Evolutionary conservation across 2,329 filamentous ascomycete genomes (phyloP).

Genomic region (Teratosphaeria destructans): DNA sequence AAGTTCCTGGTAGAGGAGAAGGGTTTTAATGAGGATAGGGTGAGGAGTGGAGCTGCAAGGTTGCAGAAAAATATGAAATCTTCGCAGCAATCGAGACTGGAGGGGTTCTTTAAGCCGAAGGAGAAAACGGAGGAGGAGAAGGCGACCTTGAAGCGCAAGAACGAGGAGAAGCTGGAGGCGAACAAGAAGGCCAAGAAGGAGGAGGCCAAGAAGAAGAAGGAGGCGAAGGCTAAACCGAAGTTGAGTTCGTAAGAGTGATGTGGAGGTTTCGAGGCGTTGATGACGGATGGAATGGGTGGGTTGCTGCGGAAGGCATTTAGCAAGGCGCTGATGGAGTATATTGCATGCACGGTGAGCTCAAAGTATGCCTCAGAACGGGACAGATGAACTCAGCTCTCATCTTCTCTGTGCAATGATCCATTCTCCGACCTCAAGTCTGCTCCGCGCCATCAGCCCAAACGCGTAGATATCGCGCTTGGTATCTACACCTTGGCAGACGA

Average conservation of each 20-base stretch:
- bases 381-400: too few species aligned
- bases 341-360: background rate
- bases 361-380: too few species aligned
- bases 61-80: slow-evolving; percentile 86
- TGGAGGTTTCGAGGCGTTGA: background rate
- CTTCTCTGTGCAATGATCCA: too few species aligned
- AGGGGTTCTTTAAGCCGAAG: slow-evolving; percentile 93
- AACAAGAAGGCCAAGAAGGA: slow-evolving; percentile 94
- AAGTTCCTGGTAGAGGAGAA: slow-evolving; percentile 88
- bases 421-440: too few species aligned
- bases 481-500: too few species aligned
- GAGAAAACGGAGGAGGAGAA: slow-evolving; percentile 83
- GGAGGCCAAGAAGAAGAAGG: slow-evolving; percentile 91
- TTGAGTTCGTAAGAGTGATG: slow-evolving; percentile 17
- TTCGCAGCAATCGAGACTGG: slow-evolving; percentile 79
- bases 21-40: slow-evolving; percentile 91
- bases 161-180: slow-evolving; percentile 81
- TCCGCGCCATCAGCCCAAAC: too few species aligned
- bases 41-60: slow-evolving; percentile 65
- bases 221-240: slow-evolving; percentile 70
- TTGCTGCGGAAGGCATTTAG: background rate
- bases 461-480: too few species aligned
- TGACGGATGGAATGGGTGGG: background rate
- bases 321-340: background rate
- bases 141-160: slow-evolving; percentile 77